Evolutionary conservation across 306 rosid genomes (phyloP), one percentile per base, ranked within the genome.

Genomic region (Canavalia gladiata): DNA sequence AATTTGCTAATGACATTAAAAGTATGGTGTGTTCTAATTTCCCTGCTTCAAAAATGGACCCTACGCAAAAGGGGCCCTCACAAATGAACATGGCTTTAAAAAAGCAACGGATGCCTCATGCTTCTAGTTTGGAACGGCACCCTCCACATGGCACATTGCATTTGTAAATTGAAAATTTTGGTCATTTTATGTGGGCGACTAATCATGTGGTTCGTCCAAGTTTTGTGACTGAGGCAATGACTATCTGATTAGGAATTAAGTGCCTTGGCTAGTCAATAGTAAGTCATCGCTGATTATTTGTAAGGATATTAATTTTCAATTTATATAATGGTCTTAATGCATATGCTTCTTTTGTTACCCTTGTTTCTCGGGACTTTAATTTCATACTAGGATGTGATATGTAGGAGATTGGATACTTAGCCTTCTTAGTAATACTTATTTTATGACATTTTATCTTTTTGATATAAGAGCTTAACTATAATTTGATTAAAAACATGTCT

Each of bases 141-240:
- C 7, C 68, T 60, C 52, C 51, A 65, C 31, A 58, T 29, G 62
- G 51, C 82, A 28, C 79, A 29, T 57, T 59, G 58, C 47, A 74
- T 81, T 68, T 77, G 87, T 86, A 78, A 68, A 84, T 84, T 63
- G 33, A 30, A 25, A 46, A 39, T 81, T 77, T 33, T 28, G 82
- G 76, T 82, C 74, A 59, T 75, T 80, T 68, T 77, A 72, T 76
- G 69, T 47, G 13, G 65, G 78, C 69, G 68, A 68, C 63, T 79
- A 29, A 60, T 69, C 75, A 70, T 39, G 83, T 69, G 67, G 80
- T 62, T 3, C 12, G 31, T 41, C 47, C 7, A 84, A 76, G 83
- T 85, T 88, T 87, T 82, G 84, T 83, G 54, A 54, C 13, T 56
- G 41, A 84, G 71, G 67, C 58, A 79, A 13, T 45, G 72, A 68